A percentile compares a stretch with the other conserved stretches of the same genome.
Conservation (phyloP, 1,284 basidiomycete species). For the Trichosporon asahii region DNA sequence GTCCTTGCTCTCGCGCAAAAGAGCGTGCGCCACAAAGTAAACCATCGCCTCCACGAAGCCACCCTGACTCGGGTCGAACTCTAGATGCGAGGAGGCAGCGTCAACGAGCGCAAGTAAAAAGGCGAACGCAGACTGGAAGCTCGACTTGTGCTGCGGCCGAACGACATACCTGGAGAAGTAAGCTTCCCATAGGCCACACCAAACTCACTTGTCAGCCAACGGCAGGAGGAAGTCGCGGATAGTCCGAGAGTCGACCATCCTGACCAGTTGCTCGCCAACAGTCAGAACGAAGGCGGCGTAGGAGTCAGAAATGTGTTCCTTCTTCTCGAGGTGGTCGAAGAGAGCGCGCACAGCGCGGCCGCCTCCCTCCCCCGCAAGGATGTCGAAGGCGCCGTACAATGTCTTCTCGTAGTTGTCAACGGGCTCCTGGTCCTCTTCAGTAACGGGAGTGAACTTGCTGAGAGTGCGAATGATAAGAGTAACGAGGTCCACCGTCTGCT, state of each 20-base stretch:
- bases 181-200: neutral
- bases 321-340: slow-evolving; percentile 6
- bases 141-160: slow-evolving; percentile 23
- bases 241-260: slow-evolving; percentile 24
- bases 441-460: slow-evolving; percentile 26
- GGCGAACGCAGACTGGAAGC: slow-evolving; percentile 41
- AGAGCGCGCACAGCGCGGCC: slow-evolving; percentile 11
- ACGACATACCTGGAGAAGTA: slow-evolving; percentile 31
- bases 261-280: slow-evolving; percentile 34
- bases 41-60: slow-evolving; percentile 32
- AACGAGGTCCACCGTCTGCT: slow-evolving; percentile 17
- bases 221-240: slow-evolving; percentile 26
- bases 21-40: slow-evolving; percentile 26
- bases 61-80: slow-evolving; percentile 17
- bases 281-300: slow-evolving; percentile 30
- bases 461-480: slow-evolving; percentile 26
- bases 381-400: slow-evolving; percentile 36
- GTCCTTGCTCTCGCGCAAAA: slow-evolving; percentile 27
- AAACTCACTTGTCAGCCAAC: slow-evolving; percentile 31
- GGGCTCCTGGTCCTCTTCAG: slow-evolving; percentile 19
- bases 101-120: slow-evolving; percentile 33
- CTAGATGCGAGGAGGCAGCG: slow-evolving; percentile 19
- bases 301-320: slow-evolving; percentile 12
- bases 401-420: slow-evolving; percentile 32
- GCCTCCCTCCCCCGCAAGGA: slow-evolving; percentile 27